These are phyloP conservation scores for Phytophthora chlamydospora DNA, from an alignment of 352 stramenopile genomes.

Conservation along the genomic window DNA sequence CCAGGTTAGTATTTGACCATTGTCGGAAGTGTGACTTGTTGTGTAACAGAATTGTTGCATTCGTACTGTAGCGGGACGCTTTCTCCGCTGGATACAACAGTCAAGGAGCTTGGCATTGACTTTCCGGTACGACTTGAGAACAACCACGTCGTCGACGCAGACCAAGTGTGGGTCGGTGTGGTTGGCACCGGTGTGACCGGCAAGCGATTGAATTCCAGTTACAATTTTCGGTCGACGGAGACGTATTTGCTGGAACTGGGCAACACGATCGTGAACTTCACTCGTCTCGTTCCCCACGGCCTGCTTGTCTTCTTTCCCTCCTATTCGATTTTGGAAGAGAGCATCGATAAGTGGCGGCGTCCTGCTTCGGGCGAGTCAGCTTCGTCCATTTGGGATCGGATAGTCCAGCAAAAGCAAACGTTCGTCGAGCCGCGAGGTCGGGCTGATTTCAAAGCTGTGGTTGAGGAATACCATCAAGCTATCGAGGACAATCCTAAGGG, in stretches of 20 bases:
- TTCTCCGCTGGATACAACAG: constrained; percentile 95
- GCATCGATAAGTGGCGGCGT: constrained; percentile 75
- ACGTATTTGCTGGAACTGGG: constrained; percentile 97
- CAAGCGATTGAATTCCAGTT: constrained; percentile 95
- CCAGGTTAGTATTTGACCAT: constrained; percentile 51
- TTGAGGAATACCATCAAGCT: constrained; percentile 82
- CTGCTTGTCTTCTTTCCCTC: constrained; percentile 99
- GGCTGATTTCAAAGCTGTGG: constrained; percentile 78
- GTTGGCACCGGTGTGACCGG: constrained; percentile 93
- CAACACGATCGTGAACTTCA: constrained; percentile 96
- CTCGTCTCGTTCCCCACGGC: constrained; percentile 94
- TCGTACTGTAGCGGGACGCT: constrained; percentile 92
- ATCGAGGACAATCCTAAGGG: constrained; percentile 82
- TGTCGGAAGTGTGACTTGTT: background rate
- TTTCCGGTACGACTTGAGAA: constrained; percentile 98
- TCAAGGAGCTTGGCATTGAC: constrained; percentile 95
- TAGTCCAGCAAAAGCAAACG: constrained; percentile 76
- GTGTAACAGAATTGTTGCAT: constrained; percentile 12
- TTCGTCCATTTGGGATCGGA: constrained; percentile 80
- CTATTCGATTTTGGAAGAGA: constrained; percentile 95
- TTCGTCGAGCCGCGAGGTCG: constrained; percentile 80
- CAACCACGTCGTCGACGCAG: constrained; percentile 95
- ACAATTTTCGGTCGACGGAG: constrained; percentile 92
- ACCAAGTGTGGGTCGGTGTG: constrained; percentile 91
- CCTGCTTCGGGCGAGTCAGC: constrained; percentile 44